phyloP scores from a whole-genome alignment of 2,329 filamentous ascomycete genomes.

The Allantophomopsis cytisporea region DNA sequence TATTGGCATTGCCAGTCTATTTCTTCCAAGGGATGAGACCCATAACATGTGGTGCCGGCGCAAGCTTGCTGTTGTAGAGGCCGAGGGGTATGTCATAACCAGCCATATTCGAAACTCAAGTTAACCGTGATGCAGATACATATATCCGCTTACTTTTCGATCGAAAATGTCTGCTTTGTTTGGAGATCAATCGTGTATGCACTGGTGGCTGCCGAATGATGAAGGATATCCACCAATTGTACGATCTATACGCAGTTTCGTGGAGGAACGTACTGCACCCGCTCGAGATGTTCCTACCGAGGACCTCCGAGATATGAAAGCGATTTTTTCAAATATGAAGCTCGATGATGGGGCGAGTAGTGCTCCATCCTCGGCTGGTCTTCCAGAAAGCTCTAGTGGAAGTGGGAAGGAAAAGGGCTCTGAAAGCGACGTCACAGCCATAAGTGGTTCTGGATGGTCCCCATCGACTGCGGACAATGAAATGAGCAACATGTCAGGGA shows the following conservation, averaged over 20 bases:
- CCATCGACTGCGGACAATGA: no score
- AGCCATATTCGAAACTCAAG: background rate
- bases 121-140: slow-evolving; percentile 46
- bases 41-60: slow-evolving; percentile 69
- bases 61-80: slow-evolving; percentile 69
- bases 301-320: slow-evolving; percentile 60
- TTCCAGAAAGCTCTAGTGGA: background rate
- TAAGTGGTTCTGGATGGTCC: no score
- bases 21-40: slow-evolving; percentile 60
- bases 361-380: background rate
- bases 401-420: no score
- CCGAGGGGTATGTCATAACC: slow-evolving; percentile 50
- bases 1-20: slow-evolving; percentile 63
- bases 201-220: slow-evolving; percentile 85
- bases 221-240: slow-evolving; percentile 64
- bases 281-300: slow-evolving; percentile 44
- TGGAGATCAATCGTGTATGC: slow-evolving; percentile 52
- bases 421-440: no score
- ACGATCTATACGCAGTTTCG: slow-evolving; percentile 65
- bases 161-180: slow-evolving; percentile 65
- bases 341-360: slow-evolving; percentile 26
- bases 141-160: slow-evolving; percentile 65
- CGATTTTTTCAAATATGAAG: slow-evolving; percentile 53
- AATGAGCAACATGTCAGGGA: no score
- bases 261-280: slow-evolving; percentile 58